Percentiles rank a stretch among this genome's conserved stretches.
Conservation (phyloP, 768 basidiomycete genomes). For the Mycena olivaceomarginata region DNA sequence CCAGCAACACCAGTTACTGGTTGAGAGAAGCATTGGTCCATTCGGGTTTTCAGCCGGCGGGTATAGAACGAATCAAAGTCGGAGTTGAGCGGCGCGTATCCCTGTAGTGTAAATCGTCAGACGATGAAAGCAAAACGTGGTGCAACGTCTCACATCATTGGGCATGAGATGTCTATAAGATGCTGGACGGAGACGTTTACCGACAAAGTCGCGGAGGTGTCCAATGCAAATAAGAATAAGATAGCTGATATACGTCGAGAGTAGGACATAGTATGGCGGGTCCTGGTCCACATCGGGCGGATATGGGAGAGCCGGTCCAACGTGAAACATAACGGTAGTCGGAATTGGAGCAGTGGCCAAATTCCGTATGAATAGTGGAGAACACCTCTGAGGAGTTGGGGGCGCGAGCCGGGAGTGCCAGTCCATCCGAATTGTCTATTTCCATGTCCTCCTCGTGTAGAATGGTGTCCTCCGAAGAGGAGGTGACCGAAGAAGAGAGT, state of each 20-base stretch:
- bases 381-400: constrained; percentile 89
- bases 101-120: constrained; percentile 66
- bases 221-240: constrained; percentile 94
- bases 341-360: constrained; percentile 91
- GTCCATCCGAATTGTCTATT: constrained; percentile 69
- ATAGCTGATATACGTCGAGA: constrained; percentile 95
- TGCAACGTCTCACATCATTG: constrained; percentile 75
- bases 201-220: constrained; percentile 95
- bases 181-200: constrained; percentile 86
- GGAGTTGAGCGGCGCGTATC: constrained; percentile 96
- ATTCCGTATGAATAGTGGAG: constrained; percentile 90
- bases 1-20: constrained; percentile 97
- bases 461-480: constrained; percentile 81
- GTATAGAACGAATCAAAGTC: constrained; percentile 99
- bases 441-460: constrained; percentile 71
- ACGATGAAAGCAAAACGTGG: not conserved
- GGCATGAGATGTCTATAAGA: constrained; percentile 91
- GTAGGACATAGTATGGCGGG: constrained; percentile 93
- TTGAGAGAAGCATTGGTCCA: constrained; percentile 96
- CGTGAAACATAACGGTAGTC: constrained; percentile 82
- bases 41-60: constrained; percentile 93
- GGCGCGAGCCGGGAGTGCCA: constrained; percentile 77
- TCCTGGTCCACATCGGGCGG: constrained; percentile 81
- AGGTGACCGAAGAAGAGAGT: constrained; percentile 82
- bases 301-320: constrained; percentile 73